Evolutionary conservation across 2,329 filamentous ascomycete species (phyloP).

Genomic region (Colletotrichum gigasporum): DNA sequence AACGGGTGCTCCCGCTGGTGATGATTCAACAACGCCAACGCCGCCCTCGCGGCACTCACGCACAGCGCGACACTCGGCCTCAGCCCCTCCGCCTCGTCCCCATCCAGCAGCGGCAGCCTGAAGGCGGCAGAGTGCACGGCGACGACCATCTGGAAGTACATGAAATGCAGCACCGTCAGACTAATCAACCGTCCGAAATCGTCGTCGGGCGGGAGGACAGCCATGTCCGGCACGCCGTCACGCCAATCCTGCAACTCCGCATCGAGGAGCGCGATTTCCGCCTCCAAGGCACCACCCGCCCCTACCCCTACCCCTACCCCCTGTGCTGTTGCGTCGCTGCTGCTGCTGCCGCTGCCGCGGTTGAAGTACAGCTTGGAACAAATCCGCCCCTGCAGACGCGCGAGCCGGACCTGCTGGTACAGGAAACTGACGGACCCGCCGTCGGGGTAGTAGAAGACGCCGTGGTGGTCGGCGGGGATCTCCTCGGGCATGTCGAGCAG

Average conservation of each 20-base stretch:
- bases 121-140: conserved; percentile 5
- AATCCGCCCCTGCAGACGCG: not conserved
- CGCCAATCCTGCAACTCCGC: not conserved
- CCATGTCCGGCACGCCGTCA: not conserved
- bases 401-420: not conserved
- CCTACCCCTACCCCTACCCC: too few relatives aligned
- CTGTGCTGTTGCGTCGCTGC: too few relatives aligned
- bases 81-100: not conserved
- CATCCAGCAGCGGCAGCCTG: not conserved
- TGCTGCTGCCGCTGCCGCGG: not conserved
- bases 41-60: not conserved
- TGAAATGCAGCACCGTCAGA: not conserved
- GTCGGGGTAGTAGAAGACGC: not conserved
- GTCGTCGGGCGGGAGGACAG: not conserved
- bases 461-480: not conserved
- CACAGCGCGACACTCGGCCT: not conserved
- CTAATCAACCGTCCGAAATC: not conserved
- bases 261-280: not conserved
- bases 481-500: conserved; percentile 4
- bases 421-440: not conserved
- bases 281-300: not conserved
- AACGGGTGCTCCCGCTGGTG: not conserved
- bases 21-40: not conserved
- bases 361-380: not conserved
- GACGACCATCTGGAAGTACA: conserved; percentile 7